A percentile compares a stretch with the other conserved stretches of the same genome.
Conservation (phyloP, 768 basidiomycete genomes). For the Tephrocybe sp. region DNA sequence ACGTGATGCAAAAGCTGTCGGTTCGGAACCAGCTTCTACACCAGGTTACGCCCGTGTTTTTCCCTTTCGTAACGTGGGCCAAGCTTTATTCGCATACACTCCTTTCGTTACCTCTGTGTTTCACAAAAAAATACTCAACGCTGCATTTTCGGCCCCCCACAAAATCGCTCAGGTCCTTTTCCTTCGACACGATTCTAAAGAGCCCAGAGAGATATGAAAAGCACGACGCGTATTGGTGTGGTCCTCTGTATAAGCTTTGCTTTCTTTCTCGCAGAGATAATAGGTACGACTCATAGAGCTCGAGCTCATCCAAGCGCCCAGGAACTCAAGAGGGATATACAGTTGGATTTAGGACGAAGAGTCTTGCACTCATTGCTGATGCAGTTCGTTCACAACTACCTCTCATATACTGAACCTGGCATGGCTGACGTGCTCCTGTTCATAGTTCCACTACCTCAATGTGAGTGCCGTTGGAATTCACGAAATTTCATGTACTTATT, state of each 20-base stretch:
- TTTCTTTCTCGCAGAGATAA: conserved; percentile 51
- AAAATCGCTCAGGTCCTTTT: no score
- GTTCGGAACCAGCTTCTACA: no score
- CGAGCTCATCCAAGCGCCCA: not conserved
- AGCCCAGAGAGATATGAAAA: conserved; percentile 33
- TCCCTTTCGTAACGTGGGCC: no score
- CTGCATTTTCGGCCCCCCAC: not conserved
- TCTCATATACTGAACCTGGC: not conserved
- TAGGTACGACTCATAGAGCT: conserved; percentile 27
- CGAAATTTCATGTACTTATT: not conserved
- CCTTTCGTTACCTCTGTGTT: no score
- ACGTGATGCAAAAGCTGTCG: no score
- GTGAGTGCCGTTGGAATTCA: conserved; percentile 32
- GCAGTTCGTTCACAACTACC: conserved; percentile 34
- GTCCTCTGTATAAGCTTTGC: conserved; percentile 43
- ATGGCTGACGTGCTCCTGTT: conserved; percentile 5
- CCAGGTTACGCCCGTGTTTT: no score
- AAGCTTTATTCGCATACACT: no score
- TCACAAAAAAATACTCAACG: no score
- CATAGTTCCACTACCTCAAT: conserved; percentile 54
- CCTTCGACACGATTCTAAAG: not conserved
- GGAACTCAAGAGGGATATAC: not conserved
- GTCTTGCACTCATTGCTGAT: conserved; percentile 54
- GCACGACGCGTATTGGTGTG: conserved; percentile 42
- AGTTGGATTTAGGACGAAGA: conserved; percentile 55